Conservation (phyloP, 2,329 filamentous ascomycete species). For the Fusarium buxicola region DNA sequence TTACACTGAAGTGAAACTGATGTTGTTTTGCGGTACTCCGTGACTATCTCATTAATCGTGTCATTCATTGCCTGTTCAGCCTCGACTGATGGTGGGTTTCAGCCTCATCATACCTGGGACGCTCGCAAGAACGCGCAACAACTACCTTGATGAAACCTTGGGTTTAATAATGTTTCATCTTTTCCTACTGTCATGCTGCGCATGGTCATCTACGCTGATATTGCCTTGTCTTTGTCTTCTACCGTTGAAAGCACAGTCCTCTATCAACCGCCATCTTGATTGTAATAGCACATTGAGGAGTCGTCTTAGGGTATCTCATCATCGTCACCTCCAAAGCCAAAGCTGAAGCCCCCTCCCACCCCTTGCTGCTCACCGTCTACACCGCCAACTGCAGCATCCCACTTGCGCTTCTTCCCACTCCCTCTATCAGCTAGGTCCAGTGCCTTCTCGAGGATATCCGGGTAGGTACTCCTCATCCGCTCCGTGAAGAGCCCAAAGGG, state of each 20-base stretch:
- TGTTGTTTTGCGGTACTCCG: neutral
- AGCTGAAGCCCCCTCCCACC: slow-evolving; percentile 60
- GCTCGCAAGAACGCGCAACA: neutral
- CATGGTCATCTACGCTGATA: neutral
- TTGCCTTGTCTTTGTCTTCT: neutral
- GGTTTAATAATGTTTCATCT: neutral
- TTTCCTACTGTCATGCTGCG: neutral
- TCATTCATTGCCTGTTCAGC: neutral
- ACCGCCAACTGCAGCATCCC: slow-evolving; percentile 77
- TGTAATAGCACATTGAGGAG: slow-evolving; percentile 4
- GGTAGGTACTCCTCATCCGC: slow-evolving; percentile 71
- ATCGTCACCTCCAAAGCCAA: slow-evolving; percentile 64
- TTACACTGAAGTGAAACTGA: neutral
- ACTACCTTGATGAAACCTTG: neutral
- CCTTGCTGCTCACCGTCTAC: slow-evolving; percentile 50
- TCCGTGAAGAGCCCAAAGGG: slow-evolving; percentile 81
- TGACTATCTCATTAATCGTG: neutral
- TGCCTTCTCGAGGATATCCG: slow-evolving; percentile 74
- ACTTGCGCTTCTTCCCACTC: slow-evolving; percentile 80
- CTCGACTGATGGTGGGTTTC: slow-evolving; percentile 2
- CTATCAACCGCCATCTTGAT: slow-evolving; percentile 3
- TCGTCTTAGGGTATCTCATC: slow-evolving; percentile 57
- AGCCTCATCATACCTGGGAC: neutral
- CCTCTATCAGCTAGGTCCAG: slow-evolving; percentile 73
- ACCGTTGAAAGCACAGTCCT: slow-evolving; percentile 7